Percentiles rank a stretch among this genome's conserved stretches.
These are phyloP conservation scores for Acanthamoeba healyi DNA, from an alignment of 208 protist species.

Conservation along the genomic window DNA sequence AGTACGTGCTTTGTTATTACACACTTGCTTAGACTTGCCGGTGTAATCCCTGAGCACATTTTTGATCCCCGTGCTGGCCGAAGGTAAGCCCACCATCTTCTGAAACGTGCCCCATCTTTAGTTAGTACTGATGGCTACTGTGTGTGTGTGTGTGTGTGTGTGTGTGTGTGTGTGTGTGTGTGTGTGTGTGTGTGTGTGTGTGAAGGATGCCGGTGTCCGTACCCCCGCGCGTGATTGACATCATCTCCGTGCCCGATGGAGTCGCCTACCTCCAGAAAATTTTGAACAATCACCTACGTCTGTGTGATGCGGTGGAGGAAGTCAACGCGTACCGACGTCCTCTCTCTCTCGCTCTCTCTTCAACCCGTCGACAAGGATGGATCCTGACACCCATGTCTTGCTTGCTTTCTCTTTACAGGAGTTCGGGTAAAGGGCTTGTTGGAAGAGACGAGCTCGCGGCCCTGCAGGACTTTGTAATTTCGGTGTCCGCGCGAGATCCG, in stretches of 20 bases:
- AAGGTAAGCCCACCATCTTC: not conserved
- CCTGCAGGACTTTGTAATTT: constrained; percentile 22
- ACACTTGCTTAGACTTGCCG: not conserved
- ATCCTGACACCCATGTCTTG: not conserved
- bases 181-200: too few species aligned
- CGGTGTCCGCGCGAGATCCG: not conserved
- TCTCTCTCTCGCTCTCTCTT: not conserved
- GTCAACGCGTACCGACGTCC: not conserved
- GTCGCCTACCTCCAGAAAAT: not conserved
- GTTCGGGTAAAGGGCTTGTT: not conserved
- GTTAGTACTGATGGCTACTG: too few species aligned
- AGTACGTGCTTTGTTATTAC: too few species aligned
- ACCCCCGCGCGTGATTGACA: constrained; percentile 6
- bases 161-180: too few species aligned
- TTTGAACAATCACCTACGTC: not conserved
- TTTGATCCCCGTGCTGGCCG: constrained; percentile 53
- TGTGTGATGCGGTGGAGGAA: not conserved
- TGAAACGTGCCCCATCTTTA: too few species aligned
- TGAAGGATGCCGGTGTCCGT: not conserved
- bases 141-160: too few species aligned
- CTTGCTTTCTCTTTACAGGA: not conserved
- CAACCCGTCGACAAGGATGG: too few species aligned
- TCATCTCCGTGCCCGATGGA: not conserved
- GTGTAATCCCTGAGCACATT: constrained; percentile 3
- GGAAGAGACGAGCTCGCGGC: constrained; percentile 20